These are phyloP conservation scores for Gonium pectorale DNA, from an alignment of 139 green algal species.

Conservation along the genomic window DNA sequence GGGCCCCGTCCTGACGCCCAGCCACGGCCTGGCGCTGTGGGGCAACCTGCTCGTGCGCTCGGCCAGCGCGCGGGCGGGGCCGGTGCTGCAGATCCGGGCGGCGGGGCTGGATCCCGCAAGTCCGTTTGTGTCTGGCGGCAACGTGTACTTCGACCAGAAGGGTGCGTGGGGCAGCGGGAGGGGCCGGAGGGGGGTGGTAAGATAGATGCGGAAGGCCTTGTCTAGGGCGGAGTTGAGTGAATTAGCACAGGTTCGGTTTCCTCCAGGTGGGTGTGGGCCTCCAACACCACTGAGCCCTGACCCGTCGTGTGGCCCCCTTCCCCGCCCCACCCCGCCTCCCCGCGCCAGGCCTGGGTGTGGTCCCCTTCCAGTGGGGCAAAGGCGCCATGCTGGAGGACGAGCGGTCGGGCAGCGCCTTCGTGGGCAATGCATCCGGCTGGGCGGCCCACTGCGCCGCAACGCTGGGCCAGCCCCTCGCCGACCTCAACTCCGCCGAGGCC, in stretches of 20 bases:
- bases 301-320: too few species aligned
- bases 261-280: too few species aligned
- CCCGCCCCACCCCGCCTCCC: too few species aligned
- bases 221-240: too few species aligned
- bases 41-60: constrained; percentile 29
- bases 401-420: not conserved
- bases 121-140: not conserved
- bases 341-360: not conserved
- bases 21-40: not conserved
- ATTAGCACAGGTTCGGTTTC: too few species aligned
- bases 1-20: not conserved
- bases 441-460: not conserved
- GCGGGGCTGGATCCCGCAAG: constrained; percentile 13
- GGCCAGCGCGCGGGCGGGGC: constrained; percentile 20
- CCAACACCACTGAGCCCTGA: not conserved
- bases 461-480: not conserved
- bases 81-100: constrained; percentile 30
- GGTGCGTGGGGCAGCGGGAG: too few species aligned
- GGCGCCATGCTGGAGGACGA: constrained; percentile 51
- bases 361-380: constrained; percentile 36
- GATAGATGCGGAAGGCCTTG: not conserved
- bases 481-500: constrained; percentile 11
- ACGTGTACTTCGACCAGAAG: constrained; percentile 41
- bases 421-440: constrained; percentile 39
- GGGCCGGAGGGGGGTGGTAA: too few species aligned